Base-by-base conservation (phyloP, 2,329 filamentous ascomycete species). In the Claviceps humidiphila region DNA sequence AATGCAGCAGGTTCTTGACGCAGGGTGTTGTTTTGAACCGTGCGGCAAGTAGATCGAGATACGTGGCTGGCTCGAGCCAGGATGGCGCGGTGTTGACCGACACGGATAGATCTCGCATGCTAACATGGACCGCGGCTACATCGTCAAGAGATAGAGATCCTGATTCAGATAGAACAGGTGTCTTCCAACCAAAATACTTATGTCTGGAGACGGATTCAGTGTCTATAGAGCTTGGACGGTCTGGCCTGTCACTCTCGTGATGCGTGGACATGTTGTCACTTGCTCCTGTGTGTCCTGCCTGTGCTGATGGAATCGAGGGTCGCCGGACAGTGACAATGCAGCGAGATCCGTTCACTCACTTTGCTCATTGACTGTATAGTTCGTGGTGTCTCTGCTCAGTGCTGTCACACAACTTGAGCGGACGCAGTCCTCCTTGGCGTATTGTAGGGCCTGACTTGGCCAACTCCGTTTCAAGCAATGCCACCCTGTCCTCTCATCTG, bases 71-170 rank as follows among this genome's bases (percentile, higher is more conserved):
- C 11, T 75, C 72, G 13, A 75, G 60, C 60, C 74, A 71, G 39
- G 74, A 76, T 4, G 80, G 78, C 1, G 78, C 75, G 2, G 78
- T 76, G 54, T 84, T 75, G 17, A 84, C 77, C 1, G 71, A 74
- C 7, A 84, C 76, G 1, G 71, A 68, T 3, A 82, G 68, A 57
- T 74, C 66, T 42, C 77, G 74, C 24, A 82, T 72, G 51, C 72
- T 71, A 20, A 82, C 71, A 42, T 74, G 64, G 6, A 81, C 77
- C 1, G 75, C 68, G 24, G 77, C 69, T n/a, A 82, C 78, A 63
- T 76, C 77, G 55, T 71, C 69, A 1, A 75, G 66, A 8, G 70
- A 73, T 22, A 74, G 60, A 38, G 66, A 63, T 16, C 64, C 66
- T 1, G 64, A 68, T 24, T 63, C 64, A 1, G 64, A 64, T 4